Conservation (phyloP, 2,329 filamentous ascomycete species). For the Phoma herbarum region DNA sequence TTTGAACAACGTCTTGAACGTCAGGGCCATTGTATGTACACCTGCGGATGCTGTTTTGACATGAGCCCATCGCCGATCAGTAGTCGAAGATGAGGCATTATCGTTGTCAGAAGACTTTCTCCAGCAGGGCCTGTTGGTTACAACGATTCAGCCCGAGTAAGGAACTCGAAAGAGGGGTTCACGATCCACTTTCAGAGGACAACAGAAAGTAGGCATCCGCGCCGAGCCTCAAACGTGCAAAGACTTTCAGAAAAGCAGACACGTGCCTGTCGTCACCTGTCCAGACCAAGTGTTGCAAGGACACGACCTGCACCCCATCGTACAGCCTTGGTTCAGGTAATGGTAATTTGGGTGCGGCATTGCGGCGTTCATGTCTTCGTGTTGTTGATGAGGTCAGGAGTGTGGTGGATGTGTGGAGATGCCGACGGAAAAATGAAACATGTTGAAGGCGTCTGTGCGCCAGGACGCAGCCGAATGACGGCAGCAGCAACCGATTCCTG, state of each 20-base stretch:
- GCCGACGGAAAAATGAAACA: slow-evolving; percentile 14
- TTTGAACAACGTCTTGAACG: not conserved
- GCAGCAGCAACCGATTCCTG: not conserved
- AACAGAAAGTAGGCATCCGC: not conserved
- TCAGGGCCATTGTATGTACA: not conserved
- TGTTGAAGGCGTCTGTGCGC: slow-evolving; percentile 1
- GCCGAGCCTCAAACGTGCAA: not conserved
- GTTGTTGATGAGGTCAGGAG: slow-evolving; percentile 11
- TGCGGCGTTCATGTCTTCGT: not conserved
- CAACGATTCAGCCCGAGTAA: not conserved
- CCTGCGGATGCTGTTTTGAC: not conserved
- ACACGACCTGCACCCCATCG: not conserved
- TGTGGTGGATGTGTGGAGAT: slow-evolving; percentile 11
- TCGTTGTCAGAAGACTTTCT: not conserved
- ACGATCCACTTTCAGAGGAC: too few species aligned
- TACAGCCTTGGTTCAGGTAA: slow-evolving; percentile 15
- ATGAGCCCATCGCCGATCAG: not conserved
- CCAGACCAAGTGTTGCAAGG: not conserved
- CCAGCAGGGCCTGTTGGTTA: not conserved
- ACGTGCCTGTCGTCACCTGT: slow-evolving; percentile 1
- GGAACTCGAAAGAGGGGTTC: not conserved
- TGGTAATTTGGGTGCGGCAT: not conserved
- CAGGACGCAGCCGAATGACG: not conserved
- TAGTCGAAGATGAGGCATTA: not conserved
- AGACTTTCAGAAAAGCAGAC: not conserved